These are phyloP conservation scores for Condylostoma magnum DNA, from an alignment of 169 alveolate genomes.

Conservation along the genomic window DNA sequence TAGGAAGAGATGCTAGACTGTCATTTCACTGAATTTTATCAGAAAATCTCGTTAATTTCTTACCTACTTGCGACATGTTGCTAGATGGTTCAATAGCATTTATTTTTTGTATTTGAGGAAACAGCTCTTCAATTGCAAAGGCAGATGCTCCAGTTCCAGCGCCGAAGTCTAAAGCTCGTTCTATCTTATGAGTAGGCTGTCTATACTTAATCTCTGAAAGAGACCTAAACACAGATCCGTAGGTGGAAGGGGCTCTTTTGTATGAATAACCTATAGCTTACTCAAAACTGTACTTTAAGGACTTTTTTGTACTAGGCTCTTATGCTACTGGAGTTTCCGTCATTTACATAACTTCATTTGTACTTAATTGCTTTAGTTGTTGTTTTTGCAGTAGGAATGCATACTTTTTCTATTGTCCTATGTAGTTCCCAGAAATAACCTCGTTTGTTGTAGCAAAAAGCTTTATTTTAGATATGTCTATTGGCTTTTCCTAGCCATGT, in stretches of 20 bases:
- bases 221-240: slow-evolving; percentile 28
- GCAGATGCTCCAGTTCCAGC: slow-evolving; percentile 64
- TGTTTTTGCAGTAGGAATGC: neutral
- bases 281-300: slow-evolving; percentile 36
- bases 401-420: slow-evolving; percentile 12
- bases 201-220: slow-evolving; percentile 38
- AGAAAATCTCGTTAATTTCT: slow-evolving; percentile 34
- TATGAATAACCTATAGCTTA: slow-evolving; percentile 44
- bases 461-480: slow-evolving; percentile 36
- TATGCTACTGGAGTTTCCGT: slow-evolving; percentile 17
- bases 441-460: slow-evolving; percentile 53
- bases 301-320: neutral
- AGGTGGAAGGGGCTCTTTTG: slow-evolving; percentile 37
- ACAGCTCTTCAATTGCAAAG: slow-evolving; percentile 39
- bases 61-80: slow-evolving; percentile 56
- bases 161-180: slow-evolving; percentile 47
- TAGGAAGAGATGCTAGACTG: slow-evolving; percentile 49
- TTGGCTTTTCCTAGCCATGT: slow-evolving; percentile 50
- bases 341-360: neutral
- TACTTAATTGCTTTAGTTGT: too few relatives aligned
- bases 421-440: slow-evolving; percentile 25
- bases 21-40: slow-evolving; percentile 52
- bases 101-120: slow-evolving; percentile 18
- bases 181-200: slow-evolving; percentile 36
- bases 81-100: slow-evolving; percentile 58